Conservation (phyloP, 441 rosid species). For the Rhodomyrtus psidioides region DNA sequence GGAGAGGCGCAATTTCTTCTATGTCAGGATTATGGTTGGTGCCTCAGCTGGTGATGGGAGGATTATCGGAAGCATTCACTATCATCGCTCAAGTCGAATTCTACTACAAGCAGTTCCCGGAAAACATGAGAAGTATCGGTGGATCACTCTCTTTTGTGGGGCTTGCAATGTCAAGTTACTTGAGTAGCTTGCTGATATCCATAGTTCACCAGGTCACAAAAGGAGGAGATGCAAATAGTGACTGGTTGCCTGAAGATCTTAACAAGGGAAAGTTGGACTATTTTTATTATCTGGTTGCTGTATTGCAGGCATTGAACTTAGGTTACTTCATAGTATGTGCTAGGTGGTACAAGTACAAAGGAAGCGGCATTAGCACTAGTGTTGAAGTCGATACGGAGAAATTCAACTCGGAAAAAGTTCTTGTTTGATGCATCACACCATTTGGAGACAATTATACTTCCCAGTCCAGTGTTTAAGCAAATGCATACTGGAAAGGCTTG, state of each 20-base stretch:
- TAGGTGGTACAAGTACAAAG: constrained; percentile 59
- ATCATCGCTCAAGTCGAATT: constrained; percentile 42
- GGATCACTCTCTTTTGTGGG: constrained; percentile 46
- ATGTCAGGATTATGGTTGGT: constrained; percentile 54
- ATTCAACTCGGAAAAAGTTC: not conserved
- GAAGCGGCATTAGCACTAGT: constrained; percentile 5
- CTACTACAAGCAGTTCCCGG: constrained; percentile 65
- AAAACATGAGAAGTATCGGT: constrained; percentile 57
- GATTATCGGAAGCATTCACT: constrained; percentile 47
- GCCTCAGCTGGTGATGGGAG: constrained; percentile 55
- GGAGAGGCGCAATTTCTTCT: constrained; percentile 39
- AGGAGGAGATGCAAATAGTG: constrained; percentile 14
- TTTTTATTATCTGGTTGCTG: constrained; percentile 48
- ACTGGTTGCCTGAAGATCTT: constrained; percentile 57
- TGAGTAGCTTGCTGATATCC: constrained; percentile 39
- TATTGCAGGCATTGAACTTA: constrained; percentile 27
- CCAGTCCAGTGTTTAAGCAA: not conserved
- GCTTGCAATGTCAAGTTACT: constrained; percentile 33
- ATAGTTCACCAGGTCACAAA: constrained; percentile 29
- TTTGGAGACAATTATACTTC: not conserved
- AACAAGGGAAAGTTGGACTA: constrained; percentile 51
- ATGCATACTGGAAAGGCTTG: not conserved
- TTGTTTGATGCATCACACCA: constrained; percentile 1
- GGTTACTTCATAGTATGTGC: constrained; percentile 40
- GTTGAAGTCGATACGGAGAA: constrained; percentile 15